Conservation (phyloP, 148 eudicot genomes). For the Rhododendron williamsianum region DNA sequence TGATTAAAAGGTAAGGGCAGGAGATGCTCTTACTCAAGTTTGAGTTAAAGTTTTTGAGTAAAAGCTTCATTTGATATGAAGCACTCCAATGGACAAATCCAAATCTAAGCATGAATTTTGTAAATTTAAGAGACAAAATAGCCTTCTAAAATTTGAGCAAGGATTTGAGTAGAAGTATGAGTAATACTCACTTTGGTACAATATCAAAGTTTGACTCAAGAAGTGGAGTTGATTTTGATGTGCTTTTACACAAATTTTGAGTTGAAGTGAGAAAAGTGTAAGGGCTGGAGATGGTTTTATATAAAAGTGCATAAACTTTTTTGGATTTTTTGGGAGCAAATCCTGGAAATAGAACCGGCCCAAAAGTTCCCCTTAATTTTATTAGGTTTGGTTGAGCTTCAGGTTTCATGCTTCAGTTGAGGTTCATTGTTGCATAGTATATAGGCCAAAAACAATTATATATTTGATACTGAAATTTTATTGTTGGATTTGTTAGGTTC, state of each 20-base stretch:
- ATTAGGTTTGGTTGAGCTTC: background rate
- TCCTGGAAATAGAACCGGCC: background rate
- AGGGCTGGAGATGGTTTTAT: background rate
- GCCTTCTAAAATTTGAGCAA: too few relatives aligned
- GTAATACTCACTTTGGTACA: too few relatives aligned
- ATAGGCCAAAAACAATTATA: background rate
- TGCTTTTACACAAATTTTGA: too few relatives aligned
- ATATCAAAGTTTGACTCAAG: too few relatives aligned
- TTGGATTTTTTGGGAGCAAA: background rate
- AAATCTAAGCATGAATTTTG: too few relatives aligned
- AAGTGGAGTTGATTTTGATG: too few relatives aligned
- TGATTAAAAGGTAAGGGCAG: background rate
- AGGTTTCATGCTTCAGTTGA: background rate
- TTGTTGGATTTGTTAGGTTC: background rate
- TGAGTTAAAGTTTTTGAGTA: too few relatives aligned
- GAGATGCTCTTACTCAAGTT: background rate
- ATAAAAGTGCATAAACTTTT: background rate
- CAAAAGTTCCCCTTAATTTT: background rate
- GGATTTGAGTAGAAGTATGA: too few relatives aligned
- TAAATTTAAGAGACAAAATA: too few relatives aligned
- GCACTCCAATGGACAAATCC: too few relatives aligned
- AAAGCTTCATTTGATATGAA: background rate
- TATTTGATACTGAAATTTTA: background rate
- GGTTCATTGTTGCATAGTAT: background rate
- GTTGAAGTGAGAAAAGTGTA: too few relatives aligned